Evolutionary conservation across 2,329 filamentous ascomycete species (phyloP).

Genomic region (Lojkania enalia): DNA sequence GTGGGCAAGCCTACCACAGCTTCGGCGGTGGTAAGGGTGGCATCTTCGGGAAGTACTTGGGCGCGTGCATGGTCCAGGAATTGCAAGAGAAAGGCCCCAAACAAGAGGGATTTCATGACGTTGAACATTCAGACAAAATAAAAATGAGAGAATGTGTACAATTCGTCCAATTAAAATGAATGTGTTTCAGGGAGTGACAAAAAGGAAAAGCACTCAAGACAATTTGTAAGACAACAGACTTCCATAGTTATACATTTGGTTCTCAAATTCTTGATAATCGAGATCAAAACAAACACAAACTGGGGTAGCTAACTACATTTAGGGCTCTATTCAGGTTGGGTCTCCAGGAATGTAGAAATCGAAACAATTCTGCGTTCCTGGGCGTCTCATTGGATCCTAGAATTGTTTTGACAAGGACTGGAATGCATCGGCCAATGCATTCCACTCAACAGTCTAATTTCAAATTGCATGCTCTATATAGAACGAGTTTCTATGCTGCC

Average conservation of each 20-base stretch:
- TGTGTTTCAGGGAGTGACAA: constrained; percentile 24
- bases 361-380: no score
- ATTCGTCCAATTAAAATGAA: constrained; percentile 15
- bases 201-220: constrained; percentile 23
- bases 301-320: neutral
- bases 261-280: constrained; percentile 21
- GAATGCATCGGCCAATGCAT: no score
- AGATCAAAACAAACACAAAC: constrained; percentile 24
- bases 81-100: constrained; percentile 20
- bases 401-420: no score
- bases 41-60: neutral
- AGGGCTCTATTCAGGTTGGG: no score
- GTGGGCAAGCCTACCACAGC: no score
- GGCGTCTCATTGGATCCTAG: no score
- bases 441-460: no score
- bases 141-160: constrained; percentile 11
- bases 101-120: constrained; percentile 23
- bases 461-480: no score
- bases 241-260: constrained; percentile 23
- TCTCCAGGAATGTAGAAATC: no score
- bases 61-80: constrained; percentile 11
- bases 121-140: constrained; percentile 6
- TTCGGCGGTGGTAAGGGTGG: no score
- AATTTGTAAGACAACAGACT: constrained; percentile 20
- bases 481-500: no score